These are phyloP conservation scores for Xylaria acuta DNA, from an alignment of 495 filamentous ascomycete species.

Conservation along the genomic window DNA sequence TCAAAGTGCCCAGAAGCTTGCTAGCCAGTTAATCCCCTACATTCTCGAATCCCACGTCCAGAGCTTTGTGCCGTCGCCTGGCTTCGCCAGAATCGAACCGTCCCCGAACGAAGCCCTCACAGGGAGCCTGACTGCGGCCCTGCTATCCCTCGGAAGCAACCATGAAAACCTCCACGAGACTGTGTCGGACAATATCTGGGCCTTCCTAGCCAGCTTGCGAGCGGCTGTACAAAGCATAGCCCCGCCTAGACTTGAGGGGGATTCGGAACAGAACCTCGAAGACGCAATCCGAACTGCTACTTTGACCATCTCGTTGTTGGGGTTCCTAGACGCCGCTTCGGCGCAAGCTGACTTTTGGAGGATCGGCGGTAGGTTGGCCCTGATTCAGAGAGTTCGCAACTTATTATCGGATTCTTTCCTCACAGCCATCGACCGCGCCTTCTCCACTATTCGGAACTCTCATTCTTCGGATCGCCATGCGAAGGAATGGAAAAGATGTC, in stretches of 20 bases:
- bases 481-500: conserved; percentile 81
- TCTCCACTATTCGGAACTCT: conserved; percentile 78
- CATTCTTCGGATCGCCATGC: conserved; percentile 57
- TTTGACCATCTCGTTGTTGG: conserved; percentile 80
- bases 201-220: conserved; percentile 71
- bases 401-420: conserved; percentile 84
- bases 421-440: conserved; percentile 81
- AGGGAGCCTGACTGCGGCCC: conserved; percentile 74
- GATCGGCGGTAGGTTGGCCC: conserved; percentile 67
- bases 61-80: conserved; percentile 76
- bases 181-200: conserved; percentile 64
- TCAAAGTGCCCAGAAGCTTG: conserved; percentile 75
- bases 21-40: conserved; percentile 77
- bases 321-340: conserved; percentile 83
- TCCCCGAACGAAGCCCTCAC: conserved; percentile 90
- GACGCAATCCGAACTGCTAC: conserved; percentile 73
- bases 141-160: conserved; percentile 77
- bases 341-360: conserved; percentile 80
- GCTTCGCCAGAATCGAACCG: conserved; percentile 79
- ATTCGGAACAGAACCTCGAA: conserved; percentile 60
- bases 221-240: conserved; percentile 47
- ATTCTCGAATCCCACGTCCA: conserved; percentile 82
- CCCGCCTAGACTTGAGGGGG: conserved; percentile 55
- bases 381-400: conserved; percentile 71
- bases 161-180: conserved; percentile 68